Evolutionary conservation across 345 rosid species (phyloP).

Genomic region (Populus euphratica): DNA sequence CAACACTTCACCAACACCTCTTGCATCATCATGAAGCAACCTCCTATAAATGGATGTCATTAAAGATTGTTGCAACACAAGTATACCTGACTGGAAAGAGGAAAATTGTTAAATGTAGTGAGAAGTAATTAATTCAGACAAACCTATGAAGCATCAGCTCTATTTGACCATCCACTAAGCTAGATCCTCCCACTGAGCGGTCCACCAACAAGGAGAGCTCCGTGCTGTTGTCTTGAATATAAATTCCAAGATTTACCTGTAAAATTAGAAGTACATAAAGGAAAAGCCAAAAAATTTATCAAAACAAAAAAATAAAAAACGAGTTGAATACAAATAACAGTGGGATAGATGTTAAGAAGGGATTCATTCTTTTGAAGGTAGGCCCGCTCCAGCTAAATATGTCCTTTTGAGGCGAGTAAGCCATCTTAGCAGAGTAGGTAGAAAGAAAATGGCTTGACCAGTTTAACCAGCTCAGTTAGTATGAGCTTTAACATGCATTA

Average conservation of each 20-base stretch:
- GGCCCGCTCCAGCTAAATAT: background rate
- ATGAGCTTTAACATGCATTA: no score
- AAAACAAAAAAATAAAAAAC: background rate
- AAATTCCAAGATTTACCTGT: conserved; percentile 84
- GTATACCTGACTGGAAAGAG: conserved; percentile 3
- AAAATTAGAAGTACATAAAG: conserved; percentile 10
- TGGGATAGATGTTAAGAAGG: background rate
- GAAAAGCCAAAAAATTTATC: background rate
- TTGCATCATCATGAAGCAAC: conserved; percentile 69
- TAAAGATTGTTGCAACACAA: conserved; percentile 9
- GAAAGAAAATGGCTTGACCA: background rate
- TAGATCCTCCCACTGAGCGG: conserved; percentile 83
- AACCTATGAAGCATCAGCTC: conserved; percentile 95
- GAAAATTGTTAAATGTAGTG: background rate
- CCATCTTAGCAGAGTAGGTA: background rate
- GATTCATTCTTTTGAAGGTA: background rate
- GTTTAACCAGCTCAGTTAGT: background rate
- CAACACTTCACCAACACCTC: conserved; percentile 89
- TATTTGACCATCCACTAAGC: conserved; percentile 79
- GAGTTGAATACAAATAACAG: background rate
- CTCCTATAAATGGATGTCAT: conserved; percentile 42
- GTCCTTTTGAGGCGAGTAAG: background rate
- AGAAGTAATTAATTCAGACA: conserved; percentile 7
- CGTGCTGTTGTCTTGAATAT: conserved; percentile 56
- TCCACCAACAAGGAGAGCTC: conserved; percentile 89